Evolutionary conservation across 1,284 basidiomycete genomes (phyloP).

Genomic region (Coriolopsis trogii): DNA sequence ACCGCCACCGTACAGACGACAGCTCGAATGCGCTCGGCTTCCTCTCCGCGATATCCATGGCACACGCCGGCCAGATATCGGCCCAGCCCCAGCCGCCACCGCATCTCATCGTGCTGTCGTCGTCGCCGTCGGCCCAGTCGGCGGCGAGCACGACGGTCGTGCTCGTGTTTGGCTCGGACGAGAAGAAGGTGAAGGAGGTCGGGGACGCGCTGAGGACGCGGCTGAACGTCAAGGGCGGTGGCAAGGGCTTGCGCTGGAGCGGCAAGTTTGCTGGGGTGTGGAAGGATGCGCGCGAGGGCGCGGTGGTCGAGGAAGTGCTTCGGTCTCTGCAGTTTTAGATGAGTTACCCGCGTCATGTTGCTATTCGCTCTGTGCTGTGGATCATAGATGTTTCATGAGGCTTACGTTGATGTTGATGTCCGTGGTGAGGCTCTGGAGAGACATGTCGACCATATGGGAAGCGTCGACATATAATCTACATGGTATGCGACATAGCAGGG

Average conservation of each 20-base stretch:
- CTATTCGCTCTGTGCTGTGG: no score
- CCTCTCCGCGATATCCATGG: slow-evolving; percentile 61
- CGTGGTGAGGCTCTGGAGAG: no score
- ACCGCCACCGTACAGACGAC: slow-evolving; percentile 65
- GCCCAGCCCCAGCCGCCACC: slow-evolving; percentile 26
- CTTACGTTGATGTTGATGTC: no score
- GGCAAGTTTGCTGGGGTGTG: slow-evolving; percentile 58
- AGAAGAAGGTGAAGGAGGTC: slow-evolving; percentile 57
- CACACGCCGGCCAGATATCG: slow-evolving; percentile 50
- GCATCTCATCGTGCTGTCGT: slow-evolving; percentile 61
- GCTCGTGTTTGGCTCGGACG: slow-evolving; percentile 62
- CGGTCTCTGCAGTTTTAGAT: slow-evolving; percentile 7
- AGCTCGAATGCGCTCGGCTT: slow-evolving; percentile 61
- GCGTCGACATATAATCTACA: no score
- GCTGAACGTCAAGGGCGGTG: slow-evolving; percentile 65
- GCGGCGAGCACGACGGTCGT: slow-evolving; percentile 54
- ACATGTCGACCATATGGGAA: no score
- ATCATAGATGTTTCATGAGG: no score
- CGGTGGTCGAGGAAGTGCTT: slow-evolving; percentile 42
- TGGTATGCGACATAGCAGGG: no score
- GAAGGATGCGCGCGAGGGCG: slow-evolving; percentile 37
- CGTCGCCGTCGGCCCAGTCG: slow-evolving; percentile 60
- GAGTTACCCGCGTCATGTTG: background rate
- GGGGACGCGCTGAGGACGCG: slow-evolving; percentile 62
- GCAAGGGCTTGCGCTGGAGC: slow-evolving; percentile 67